These are phyloP conservation scores for Panicum hallii DNA, from an alignment of 202 grass and related monocot species.

Conservation along the genomic window DNA sequence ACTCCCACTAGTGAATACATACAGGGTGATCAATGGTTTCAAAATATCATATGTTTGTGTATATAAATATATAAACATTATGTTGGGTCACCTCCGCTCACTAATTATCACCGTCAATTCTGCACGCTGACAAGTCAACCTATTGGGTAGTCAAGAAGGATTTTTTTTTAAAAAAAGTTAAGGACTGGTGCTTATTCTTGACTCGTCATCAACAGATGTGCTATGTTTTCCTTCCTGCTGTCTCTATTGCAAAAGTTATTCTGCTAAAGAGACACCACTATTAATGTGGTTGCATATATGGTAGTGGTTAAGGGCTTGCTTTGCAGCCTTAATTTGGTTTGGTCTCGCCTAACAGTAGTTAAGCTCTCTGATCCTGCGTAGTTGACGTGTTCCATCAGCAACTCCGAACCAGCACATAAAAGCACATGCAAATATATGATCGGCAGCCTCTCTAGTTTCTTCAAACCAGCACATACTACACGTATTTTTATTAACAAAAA, in stretches of 20 bases:
- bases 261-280: not conserved
- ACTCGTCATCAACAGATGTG: not conserved
- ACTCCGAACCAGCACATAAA: not conserved
- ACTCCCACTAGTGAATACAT: not conserved
- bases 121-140: not conserved
- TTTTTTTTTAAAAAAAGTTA: not conserved
- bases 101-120: not conserved
- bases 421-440: not conserved
- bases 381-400: constrained; percentile 32
- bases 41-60: not conserved
- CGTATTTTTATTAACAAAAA: too few relatives aligned
- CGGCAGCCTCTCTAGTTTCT: not conserved
- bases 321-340: constrained; percentile 21
- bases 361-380: not conserved
- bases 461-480: too few relatives aligned
- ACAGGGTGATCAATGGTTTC: not conserved
- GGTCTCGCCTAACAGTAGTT: constrained; percentile 29
- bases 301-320: constrained; percentile 3
- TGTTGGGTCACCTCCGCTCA: not conserved
- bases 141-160: constrained; percentile 8
- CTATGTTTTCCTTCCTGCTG: not conserved
- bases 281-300: not conserved
- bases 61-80: not conserved
- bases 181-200: not conserved
- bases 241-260: not conserved